Percentiles rank a stretch among this genome's conserved stretches.
Evolutionary conservation across 2,329 filamentous ascomycete genomes (phyloP).

Genomic region (Chalaropsis thielavioides): DNA sequence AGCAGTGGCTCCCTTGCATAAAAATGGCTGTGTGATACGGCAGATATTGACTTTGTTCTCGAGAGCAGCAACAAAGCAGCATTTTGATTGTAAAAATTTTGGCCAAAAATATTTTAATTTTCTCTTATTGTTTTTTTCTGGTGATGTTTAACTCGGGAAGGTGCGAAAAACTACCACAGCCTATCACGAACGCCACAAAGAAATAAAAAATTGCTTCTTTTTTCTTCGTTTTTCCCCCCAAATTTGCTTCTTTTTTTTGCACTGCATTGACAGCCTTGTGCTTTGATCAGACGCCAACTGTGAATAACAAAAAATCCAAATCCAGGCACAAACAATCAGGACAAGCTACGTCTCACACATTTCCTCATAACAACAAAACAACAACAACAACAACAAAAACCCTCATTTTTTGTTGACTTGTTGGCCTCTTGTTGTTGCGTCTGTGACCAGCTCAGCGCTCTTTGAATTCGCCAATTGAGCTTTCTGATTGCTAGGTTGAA

Average conservation of each 20-base stretch:
- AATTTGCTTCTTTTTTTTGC: not conserved
- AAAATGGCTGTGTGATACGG: not conserved
- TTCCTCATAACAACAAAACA: not conserved
- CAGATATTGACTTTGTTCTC: not conserved
- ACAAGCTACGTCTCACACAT: not conserved
- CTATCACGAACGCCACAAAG: not conserved
- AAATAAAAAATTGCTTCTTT: not conserved
- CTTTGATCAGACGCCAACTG: not conserved
- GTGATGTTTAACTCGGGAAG: not conserved
- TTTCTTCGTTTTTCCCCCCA: not conserved
- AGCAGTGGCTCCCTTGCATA: not conserved
- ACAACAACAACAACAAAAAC: not conserved
- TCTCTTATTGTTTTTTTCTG: not conserved
- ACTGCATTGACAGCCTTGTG: not conserved
- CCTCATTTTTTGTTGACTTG: not conserved
- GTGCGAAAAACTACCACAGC: not conserved
- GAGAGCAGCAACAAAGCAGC: not conserved
- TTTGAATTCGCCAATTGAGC: not conserved
- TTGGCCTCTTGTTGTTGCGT: conserved; percentile 1
- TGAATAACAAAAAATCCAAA: conserved; percentile 1
- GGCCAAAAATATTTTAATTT: not conserved
- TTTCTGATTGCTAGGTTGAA: not conserved
- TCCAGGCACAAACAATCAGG: not conserved
- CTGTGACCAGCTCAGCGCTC: not conserved
- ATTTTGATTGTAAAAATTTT: not conserved